Percentiles rank a stretch among this genome's conserved stretches.
phyloP scores from a whole-genome alignment of 2,329 filamentous ascomycete genomes.

The Stagonosporopsis tanaceti region DNA sequence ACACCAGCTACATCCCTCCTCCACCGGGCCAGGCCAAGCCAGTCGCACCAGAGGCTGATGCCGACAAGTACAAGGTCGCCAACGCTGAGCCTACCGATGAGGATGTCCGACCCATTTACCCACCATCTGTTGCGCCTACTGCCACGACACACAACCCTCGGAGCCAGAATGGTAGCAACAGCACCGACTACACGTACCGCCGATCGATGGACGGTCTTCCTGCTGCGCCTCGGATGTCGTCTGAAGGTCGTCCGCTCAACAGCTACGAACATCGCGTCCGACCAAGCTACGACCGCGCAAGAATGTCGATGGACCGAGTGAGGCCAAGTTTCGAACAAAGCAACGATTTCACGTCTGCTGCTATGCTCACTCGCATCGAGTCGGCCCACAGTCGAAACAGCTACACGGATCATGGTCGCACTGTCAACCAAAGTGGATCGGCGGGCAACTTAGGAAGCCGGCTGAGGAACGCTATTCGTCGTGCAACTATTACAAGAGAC shows the following conservation, averaged over 20 bases:
- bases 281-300: constrained; percentile 87
- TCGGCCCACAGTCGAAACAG: constrained; percentile 59
- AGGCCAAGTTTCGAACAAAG: constrained; percentile 85
- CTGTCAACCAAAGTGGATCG: constrained; percentile 19
- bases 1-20: constrained; percentile 59
- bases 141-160: constrained; percentile 73
- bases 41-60: constrained; percentile 62
- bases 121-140: constrained; percentile 83
- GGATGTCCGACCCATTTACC: constrained; percentile 91
- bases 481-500: constrained; percentile 40
- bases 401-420: constrained; percentile 16
- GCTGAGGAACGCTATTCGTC: constrained; percentile 37
- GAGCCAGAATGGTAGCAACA: constrained; percentile 92
- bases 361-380: constrained; percentile 83
- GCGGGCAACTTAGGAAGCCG: constrained; percentile 27
- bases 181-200: constrained; percentile 81
- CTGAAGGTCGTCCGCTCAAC: constrained; percentile 30
- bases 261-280: constrained; percentile 57
- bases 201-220: constrained; percentile 46
- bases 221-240: constrained; percentile 40
- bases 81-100: constrained; percentile 71
- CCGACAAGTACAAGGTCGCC: constrained; percentile 52
- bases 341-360: constrained; percentile 90
- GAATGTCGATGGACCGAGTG: constrained; percentile 85
- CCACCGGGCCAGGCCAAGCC: constrained; percentile 58